Base-by-base conservation (phyloP, 441 rosid species). In the Isatis lusitanica region DNA sequence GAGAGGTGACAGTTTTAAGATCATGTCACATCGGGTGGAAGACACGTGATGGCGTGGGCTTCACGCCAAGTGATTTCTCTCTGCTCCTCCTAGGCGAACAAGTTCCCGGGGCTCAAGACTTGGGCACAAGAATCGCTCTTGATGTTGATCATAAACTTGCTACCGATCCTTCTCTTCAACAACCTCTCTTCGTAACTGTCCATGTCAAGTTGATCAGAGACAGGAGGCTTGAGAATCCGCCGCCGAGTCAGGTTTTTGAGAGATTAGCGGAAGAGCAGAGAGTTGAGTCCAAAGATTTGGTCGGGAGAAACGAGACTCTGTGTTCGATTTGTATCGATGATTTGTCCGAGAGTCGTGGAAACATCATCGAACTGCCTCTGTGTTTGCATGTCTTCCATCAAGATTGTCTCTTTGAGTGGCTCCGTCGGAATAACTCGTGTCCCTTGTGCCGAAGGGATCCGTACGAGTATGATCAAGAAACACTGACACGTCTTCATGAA, bases 301-400 rank as follows among this genome's bases (percentile, higher is more conserved):
- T 7, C 9, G 51, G 44, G 96, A 97, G 61, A 56, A 56, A 33
- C 7, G 61, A 56, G 13, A 31, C 40, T 33, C 61, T 31, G 7
- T 56, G 71, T 65, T 65, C 59, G 7, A 46, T 73, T 24, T 65
- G 59, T 57, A 7, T 65, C 26, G 70, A 72, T 9, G 17, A 63
- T 1, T 63, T 42, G 35, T 42, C 7, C 40, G 33, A 9, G 40
- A 16, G 8, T 57, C 12, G 38, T 9, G 35, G 43, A 6, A 17
- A 44, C 3, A 12, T 65, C 33, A 46, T 65, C 30, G 4, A 13
- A 4, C 1, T 65, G 66, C 77, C 77, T 56, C 8, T 16, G 0
- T 73, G 77, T 38, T 24, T 15, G 1, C 71, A 64, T 43, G 0
- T 64, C 39, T 64, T 73, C 6, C 77, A 73, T 65, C 65, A 73